Evolutionary conservation across 2,329 filamentous ascomycete genomes (phyloP).

Genomic region (Achaetomium macrosporum): DNA sequence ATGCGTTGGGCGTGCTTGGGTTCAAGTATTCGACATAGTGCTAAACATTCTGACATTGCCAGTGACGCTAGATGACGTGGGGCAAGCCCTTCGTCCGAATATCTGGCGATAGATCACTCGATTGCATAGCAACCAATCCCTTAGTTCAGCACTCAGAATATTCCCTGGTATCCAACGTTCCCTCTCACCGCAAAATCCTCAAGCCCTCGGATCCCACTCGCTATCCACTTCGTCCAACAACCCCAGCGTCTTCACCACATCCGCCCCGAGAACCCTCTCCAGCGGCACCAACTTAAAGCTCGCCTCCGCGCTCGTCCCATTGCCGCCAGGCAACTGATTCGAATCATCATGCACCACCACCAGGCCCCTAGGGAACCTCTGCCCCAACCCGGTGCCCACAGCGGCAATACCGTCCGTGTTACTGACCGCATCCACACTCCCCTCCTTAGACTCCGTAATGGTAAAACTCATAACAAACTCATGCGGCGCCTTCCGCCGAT

Average conservation of each 20-base stretch:
- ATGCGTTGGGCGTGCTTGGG: no score
- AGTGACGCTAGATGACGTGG: no score
- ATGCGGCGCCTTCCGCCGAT: constrained; percentile 9
- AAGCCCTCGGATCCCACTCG: constrained; percentile 11
- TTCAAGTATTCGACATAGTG: no score
- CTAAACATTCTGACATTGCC: no score
- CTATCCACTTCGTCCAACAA: constrained; percentile 11
- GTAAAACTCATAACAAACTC: constrained; percentile 14
- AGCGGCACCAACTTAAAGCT: constrained; percentile 16
- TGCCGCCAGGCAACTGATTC: constrained; percentile 11
- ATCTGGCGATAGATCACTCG: no score
- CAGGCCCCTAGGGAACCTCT: constrained; percentile 5
- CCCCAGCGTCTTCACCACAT: constrained; percentile 4
- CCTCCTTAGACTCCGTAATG: neutral
- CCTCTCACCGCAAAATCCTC: no score
- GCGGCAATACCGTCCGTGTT: constrained; percentile 15
- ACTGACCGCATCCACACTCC: constrained; percentile 8
- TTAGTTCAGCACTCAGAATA: no score
- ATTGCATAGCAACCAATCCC: no score
- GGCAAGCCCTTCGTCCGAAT: no score
- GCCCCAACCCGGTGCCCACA: constrained; percentile 9
- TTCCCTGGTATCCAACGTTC: no score
- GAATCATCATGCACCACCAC: constrained; percentile 15
- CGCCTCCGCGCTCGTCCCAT: constrained; percentile 13
- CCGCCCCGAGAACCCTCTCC: constrained; percentile 9